Evolutionary conservation across 2,329 filamentous ascomycete genomes (phyloP).

Genomic region (Colletotrichum truncatum): DNA sequence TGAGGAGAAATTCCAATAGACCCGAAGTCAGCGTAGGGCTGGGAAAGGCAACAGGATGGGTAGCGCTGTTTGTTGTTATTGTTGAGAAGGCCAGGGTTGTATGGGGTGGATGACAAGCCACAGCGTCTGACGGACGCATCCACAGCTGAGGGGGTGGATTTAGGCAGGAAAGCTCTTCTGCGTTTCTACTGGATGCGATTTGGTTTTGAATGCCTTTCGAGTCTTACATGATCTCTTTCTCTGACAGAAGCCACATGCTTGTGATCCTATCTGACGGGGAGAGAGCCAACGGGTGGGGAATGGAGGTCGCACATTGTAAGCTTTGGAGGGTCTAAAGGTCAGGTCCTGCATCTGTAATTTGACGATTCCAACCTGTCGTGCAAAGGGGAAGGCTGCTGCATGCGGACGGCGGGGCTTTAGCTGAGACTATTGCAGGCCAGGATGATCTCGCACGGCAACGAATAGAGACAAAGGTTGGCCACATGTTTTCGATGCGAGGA

Average conservation of each 20-base stretch:
- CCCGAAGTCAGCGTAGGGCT: conserved; percentile 20
- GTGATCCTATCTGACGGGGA: conserved; percentile 17
- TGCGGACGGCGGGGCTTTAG: conserved; percentile 12
- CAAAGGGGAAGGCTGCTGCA: conserved; percentile 24
- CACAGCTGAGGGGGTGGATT: conserved; percentile 18
- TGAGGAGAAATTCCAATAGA: not conserved
- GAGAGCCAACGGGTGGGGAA: not conserved
- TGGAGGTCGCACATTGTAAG: conserved; percentile 8
- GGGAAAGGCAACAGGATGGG: not conserved
- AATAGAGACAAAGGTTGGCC: conserved; percentile 22
- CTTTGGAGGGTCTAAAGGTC: conserved; percentile 1
- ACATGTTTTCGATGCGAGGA: conserved; percentile 16
- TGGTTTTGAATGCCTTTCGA: not conserved
- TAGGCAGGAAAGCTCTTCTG: conserved; percentile 8
- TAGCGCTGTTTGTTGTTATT: not conserved
- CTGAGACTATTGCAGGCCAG: conserved; percentile 21
- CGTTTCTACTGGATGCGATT: not conserved
- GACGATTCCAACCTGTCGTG: conserved; percentile 14
- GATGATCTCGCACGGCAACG: conserved; percentile 23
- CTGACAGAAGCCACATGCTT: conserved; percentile 1
- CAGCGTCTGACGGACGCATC: conserved; percentile 13
- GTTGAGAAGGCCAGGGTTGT: not conserved
- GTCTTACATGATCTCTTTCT: not conserved
- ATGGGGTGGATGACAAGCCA: not conserved
- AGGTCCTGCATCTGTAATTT: conserved; percentile 10